Conservation (phyloP, 495 filamentous ascomycete species). For the Cercophora samala region DNA sequence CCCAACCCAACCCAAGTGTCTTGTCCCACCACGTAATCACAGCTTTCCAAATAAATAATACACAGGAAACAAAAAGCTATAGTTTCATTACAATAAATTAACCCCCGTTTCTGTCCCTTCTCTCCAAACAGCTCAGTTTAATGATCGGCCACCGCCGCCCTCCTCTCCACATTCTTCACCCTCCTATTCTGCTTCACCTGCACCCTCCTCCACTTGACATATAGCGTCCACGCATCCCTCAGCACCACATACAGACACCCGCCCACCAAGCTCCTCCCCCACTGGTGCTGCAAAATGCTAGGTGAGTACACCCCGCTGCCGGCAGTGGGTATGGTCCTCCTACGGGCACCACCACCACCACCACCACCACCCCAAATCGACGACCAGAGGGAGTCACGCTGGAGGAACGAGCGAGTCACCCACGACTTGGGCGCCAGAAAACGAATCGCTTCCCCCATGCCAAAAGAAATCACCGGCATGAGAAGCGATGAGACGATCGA, state of each 20-base stretch:
- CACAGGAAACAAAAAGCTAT: neutral
- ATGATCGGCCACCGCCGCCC: neutral
- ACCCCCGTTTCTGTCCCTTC: neutral
- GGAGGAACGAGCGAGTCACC: slow-evolving; percentile 41
- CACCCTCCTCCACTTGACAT: slow-evolving; percentile 69
- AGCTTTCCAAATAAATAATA: neutral
- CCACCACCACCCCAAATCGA: neutral
- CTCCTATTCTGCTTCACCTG: slow-evolving; percentile 63
- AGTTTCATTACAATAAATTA: neutral
- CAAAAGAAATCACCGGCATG: slow-evolving; percentile 42
- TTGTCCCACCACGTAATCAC: neutral
- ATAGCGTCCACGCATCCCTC: slow-evolving; percentile 71
- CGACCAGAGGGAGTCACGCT: neutral
- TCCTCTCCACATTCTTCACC: slow-evolving; percentile 55
- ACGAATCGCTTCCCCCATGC: slow-evolving; percentile 67
- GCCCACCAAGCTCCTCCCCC: slow-evolving; percentile 76
- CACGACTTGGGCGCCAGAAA: slow-evolving; percentile 59
- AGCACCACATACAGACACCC: slow-evolving; percentile 77
- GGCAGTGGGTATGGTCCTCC: slow-evolving; percentile 21
- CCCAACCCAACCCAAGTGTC: neutral
- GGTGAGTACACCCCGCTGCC: slow-evolving; percentile 34
- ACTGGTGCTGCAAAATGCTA: slow-evolving; percentile 62
- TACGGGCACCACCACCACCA: neutral
- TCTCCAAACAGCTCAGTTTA: too few species aligned
- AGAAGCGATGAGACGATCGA: slow-evolving; percentile 41